Base-by-base conservation (phyloP, 345 rosid species). In the Populus euphratica region DNA sequence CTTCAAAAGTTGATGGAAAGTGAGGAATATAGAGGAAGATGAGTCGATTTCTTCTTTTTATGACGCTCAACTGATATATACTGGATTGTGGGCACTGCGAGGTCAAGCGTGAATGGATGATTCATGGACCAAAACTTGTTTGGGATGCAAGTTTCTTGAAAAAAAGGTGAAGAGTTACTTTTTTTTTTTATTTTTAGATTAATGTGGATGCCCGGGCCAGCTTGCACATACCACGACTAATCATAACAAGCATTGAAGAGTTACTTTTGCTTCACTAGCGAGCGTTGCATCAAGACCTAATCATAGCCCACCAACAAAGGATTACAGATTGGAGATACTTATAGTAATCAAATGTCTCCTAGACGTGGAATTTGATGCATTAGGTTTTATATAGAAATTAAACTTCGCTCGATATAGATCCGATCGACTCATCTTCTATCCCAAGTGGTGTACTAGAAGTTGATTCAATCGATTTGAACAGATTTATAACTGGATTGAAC, bases 71-170 rank as follows among this genome's bases (percentile, higher is more conserved):
- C 9, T 20, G 14, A n/a, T 59, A 27, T 27, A 27, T 27, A 27
- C 20, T 29, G 70, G 63, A 65, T 74, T 31, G 52, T 8, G 17
- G 14, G 74, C 69, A 27, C 18, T 5, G 4, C 36, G 8, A 74
- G 54, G 56, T 73, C 59, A 74, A 63, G 23, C 54, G 41, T 27
- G 0, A 8, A 47, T 27, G 27, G 63, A 59, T 76, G 13, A 44
- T 38, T 35, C 38, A 5, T 41, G 36, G 41, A 44, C 36, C 23
- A 35, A 44, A 17, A 52, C 67, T 73, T 73, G 73, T 23, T 54
- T 73, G 73, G 3, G 29, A 64, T 8, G 27, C 76, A 78, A 78
- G 65, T 18, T 72, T 63, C 31, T 27, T 68, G 38, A 4, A 20
- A 43, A 43, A 29, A 8, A 23, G 13, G 35, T 54, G 5, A n/a